These are phyloP conservation scores for Suillus sp. DNA, from an alignment of 768 basidiomycete species.

Conservation along the genomic window DNA sequence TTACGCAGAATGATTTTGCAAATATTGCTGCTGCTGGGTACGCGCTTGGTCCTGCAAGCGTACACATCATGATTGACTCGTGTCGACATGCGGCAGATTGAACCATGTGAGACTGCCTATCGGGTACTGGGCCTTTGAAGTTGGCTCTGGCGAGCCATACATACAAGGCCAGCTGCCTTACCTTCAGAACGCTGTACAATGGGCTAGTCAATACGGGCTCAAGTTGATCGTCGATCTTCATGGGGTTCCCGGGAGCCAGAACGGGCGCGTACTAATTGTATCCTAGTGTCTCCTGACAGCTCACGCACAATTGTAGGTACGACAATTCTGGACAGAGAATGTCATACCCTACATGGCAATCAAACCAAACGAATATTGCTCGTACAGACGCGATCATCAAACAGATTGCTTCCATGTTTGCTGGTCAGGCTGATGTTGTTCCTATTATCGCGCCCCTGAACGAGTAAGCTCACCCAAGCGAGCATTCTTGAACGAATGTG, in stretches of 20 bases:
- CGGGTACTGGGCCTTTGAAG: constrained; percentile 90
- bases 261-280: constrained; percentile 51
- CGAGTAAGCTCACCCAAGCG: constrained; percentile 50
- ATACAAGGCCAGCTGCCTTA: constrained; percentile 77
- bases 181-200: constrained; percentile 62
- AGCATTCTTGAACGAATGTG: neutral
- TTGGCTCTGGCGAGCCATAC: constrained; percentile 75
- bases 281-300: constrained; percentile 6
- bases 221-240: constrained; percentile 85
- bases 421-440: constrained; percentile 53
- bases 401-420: constrained; percentile 60
- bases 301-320: constrained; percentile 46
- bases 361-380: constrained; percentile 60
- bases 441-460: constrained; percentile 76
- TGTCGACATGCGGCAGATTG: constrained; percentile 45
- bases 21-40: constrained; percentile 78
- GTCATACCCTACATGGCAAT: constrained; percentile 68
- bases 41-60: constrained; percentile 12
- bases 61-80: constrained; percentile 11
- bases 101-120: constrained; percentile 86
- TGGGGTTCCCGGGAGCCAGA: constrained; percentile 83
- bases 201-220: constrained; percentile 70
- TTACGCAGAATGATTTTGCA: constrained; percentile 78
- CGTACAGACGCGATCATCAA: constrained; percentile 70
- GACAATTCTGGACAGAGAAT: constrained; percentile 79